phyloP scores from a whole-genome alignment of 257 asterid genomes.

The Rehmannia glutinosa region DNA sequence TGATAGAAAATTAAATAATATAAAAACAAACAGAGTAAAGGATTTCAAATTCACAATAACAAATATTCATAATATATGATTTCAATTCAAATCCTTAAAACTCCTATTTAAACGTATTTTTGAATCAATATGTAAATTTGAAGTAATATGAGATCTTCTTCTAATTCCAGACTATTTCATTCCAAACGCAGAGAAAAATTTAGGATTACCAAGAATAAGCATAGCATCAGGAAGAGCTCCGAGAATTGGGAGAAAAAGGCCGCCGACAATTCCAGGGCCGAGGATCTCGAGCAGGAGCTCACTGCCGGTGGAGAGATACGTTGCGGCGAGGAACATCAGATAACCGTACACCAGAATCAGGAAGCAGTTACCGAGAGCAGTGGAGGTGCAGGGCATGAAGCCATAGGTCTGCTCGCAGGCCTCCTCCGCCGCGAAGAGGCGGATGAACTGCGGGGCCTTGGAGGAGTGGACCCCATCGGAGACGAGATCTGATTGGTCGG shows the following conservation, averaged over 20 bases:
- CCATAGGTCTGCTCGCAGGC: constrained; percentile 86
- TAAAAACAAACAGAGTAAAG: too few relatives aligned
- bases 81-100: too few relatives aligned
- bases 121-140: too few relatives aligned
- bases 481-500: constrained; percentile 43
- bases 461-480: constrained; percentile 39
- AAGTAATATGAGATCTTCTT: too few relatives aligned
- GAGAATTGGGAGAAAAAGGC: constrained; percentile 79
- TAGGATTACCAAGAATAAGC: constrained; percentile 66
- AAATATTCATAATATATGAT: too few relatives aligned
- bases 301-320: constrained; percentile 70
- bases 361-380: constrained; percentile 64
- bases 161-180: too few relatives aligned
- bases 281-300: constrained; percentile 86
- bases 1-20: too few relatives aligned
- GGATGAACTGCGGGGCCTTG: constrained; percentile 26
- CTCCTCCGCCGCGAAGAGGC: constrained; percentile 43
- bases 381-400: constrained; percentile 76
- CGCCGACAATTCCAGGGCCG: constrained; percentile 89
- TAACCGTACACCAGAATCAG: constrained; percentile 72
- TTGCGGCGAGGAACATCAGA: constrained; percentile 78
- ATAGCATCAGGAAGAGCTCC: constrained; percentile 97
- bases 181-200: neutral
- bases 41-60: too few relatives aligned
- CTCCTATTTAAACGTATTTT: too few relatives aligned